These are phyloP conservation scores for Podaxis carcinomalis DNA, from an alignment of 768 basidiomycete species.

Conservation along the genomic window DNA sequence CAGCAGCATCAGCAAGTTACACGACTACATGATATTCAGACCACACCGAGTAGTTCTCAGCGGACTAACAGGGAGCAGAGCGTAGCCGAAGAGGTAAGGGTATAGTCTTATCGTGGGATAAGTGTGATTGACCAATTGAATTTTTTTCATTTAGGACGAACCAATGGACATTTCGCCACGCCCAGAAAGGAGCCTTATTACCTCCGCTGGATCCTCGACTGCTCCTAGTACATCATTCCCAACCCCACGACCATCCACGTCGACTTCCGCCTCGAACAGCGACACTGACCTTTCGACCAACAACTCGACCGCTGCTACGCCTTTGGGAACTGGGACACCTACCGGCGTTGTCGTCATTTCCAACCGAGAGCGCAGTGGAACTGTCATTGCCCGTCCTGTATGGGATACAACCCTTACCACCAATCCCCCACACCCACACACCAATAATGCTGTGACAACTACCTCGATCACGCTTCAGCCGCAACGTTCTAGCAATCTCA, in stretches of 20 bases:
- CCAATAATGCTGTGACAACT: constrained; percentile 10
- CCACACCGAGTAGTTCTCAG: neutral
- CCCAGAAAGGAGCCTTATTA: constrained; percentile 2
- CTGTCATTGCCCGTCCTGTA: constrained; percentile 60
- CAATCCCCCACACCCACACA: neutral
- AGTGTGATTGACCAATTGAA: neutral
- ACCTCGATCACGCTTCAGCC: constrained; percentile 16
- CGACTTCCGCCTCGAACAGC: constrained; percentile 35
- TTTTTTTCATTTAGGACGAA: constrained; percentile 20
- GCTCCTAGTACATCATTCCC: neutral
- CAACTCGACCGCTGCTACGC: constrained; percentile 55
- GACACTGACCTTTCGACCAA: constrained; percentile 63
- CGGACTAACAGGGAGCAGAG: neutral
- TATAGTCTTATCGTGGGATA: constrained; percentile 11
- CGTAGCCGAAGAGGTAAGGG: constrained; percentile 4
- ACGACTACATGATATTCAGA: constrained; percentile 1
- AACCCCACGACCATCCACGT: constrained; percentile 14
- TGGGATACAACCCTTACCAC: neutral
- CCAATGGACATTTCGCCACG: constrained; percentile 25
- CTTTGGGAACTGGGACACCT: constrained; percentile 54
- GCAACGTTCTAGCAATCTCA: constrained; percentile 8
- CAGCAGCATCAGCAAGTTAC: neutral
- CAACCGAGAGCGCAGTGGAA: constrained; percentile 68
- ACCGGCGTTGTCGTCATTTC: constrained; percentile 58
- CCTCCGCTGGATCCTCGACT: constrained; percentile 7